Conservation (phyloP, 2,329 filamentous ascomycete genomes). For the Metarhizium rileyi region DNA sequence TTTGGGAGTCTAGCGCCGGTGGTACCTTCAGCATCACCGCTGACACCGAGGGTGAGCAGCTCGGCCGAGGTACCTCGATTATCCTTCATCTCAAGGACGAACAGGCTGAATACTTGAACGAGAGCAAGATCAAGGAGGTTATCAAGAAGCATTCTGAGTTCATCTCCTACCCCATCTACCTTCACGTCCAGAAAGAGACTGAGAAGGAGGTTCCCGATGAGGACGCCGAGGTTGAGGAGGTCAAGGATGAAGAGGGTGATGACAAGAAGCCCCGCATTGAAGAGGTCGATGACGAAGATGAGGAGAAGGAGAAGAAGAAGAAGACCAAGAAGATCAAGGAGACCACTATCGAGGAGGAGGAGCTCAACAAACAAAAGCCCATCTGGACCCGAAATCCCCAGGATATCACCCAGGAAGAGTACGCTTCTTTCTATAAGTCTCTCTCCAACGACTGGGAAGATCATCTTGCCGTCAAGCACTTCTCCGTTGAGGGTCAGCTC, state of each 20-base stretch:
- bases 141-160: constrained; percentile 99
- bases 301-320: constrained; percentile 80
- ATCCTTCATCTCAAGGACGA: constrained; percentile 99
- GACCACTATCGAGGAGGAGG: constrained; percentile 96
- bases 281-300: constrained; percentile 80
- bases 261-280: constrained; percentile 96
- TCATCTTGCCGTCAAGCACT: constrained; percentile 99
- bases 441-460: constrained; percentile 99
- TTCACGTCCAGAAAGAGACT: constrained; percentile 97
- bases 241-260: constrained; percentile 56
- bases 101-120: constrained; percentile 96
- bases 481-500: constrained; percentile 99
- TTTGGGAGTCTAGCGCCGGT: constrained; percentile 97
- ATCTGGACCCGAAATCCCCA: constrained; percentile 99
- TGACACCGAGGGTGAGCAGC: constrained; percentile 81
- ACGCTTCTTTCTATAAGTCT: constrained; percentile 99
- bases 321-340: constrained; percentile 99
- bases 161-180: constrained; percentile 99
- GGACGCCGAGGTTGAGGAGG: constrained; percentile 67
- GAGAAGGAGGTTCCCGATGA: constrained; percentile 98
- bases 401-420: constrained; percentile 94
- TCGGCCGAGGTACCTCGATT: constrained; percentile 95
- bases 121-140: constrained; percentile 99
- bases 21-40: constrained; percentile 90
- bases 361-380: constrained; percentile 99